Conservation (phyloP, 345 rosid genomes). For the Populus tremula region DNA sequence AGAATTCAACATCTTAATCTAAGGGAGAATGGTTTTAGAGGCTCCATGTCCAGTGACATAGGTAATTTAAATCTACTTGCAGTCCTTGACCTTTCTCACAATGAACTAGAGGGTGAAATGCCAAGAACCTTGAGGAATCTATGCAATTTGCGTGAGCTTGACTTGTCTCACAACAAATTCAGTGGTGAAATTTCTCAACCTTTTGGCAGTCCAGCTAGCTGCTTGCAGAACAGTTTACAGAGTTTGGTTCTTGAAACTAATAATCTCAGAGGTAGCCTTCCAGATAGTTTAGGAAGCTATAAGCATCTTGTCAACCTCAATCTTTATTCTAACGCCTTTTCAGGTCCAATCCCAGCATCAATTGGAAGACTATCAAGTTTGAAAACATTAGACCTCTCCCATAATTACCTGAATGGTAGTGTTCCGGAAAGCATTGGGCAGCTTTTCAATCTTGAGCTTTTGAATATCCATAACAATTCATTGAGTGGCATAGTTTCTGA, state of each 20-base stretch:
- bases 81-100: constrained; percentile 5
- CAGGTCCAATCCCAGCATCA: constrained; percentile 15
- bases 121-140: constrained; percentile 12
- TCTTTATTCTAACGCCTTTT: constrained; percentile 3
- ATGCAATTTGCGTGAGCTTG: constrained; percentile 12
- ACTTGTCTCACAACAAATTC: constrained; percentile 9
- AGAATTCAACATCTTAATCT: constrained; percentile 11
- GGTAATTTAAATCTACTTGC: constrained; percentile 3
- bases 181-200: constrained; percentile 6
- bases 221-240: constrained; percentile 7
- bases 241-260: constrained; percentile 7
- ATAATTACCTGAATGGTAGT: constrained; percentile 22
- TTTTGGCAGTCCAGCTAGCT: constrained; percentile 13
- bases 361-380: constrained; percentile 14
- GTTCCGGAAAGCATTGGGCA: constrained; percentile 23
- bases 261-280: constrained; percentile 10
- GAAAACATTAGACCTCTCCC: not conserved
- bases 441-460: constrained; percentile 3
- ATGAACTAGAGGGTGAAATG: constrained; percentile 16
- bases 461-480: constrained; percentile 11
- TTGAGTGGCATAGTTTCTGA: constrained; percentile 17
- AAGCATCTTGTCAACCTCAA: not conserved
- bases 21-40: constrained; percentile 11
- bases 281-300: constrained; percentile 9
- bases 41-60: constrained; percentile 12